phyloP scores from a whole-genome alignment of 2,329 filamentous ascomycete genomes.

The Aspergillus brunneoviolaceus region DNA sequence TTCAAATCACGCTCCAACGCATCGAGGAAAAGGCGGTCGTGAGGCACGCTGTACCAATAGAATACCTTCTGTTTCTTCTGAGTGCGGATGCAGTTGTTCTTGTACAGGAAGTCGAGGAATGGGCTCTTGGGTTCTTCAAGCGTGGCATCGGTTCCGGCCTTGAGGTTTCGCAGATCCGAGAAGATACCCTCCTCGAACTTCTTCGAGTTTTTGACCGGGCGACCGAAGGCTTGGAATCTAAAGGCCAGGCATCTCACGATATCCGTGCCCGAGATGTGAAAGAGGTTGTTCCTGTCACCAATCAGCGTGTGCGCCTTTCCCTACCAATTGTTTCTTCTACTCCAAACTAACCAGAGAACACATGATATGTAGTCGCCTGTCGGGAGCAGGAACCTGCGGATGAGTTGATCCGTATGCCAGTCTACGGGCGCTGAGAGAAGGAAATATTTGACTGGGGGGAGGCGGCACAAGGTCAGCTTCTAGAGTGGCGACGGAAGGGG shows the following conservation, averaged over 20 bases:
- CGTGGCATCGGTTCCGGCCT: conserved; percentile 96
- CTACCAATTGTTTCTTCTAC: conserved; percentile 10
- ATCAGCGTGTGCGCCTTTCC: conserved; percentile 15
- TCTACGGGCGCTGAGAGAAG: conserved; percentile 97
- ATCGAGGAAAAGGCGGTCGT: conserved; percentile 95
- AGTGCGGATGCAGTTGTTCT: conserved; percentile 99
- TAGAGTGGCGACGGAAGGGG: not conserved
- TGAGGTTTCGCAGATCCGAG: conserved; percentile 95
- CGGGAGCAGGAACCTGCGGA: conserved; percentile 88
- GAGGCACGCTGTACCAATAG: conserved; percentile 99
- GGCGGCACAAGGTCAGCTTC: not conserved
- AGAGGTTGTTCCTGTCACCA: conserved; percentile 80
- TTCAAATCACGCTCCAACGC: conserved; percentile 96
- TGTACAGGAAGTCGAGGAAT: conserved; percentile 98
- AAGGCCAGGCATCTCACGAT: conserved; percentile 98
- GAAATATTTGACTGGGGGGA: conserved; percentile 88
- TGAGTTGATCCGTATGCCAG: conserved; percentile 96
- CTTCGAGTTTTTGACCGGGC: conserved; percentile 98
- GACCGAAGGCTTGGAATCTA: conserved; percentile 96
- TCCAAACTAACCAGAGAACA: conserved; percentile 72
- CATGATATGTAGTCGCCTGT: conserved; percentile 99
- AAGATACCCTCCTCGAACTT: conserved; percentile 99
- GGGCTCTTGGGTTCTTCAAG: conserved; percentile 98
- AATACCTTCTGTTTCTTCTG: conserved; percentile 99
- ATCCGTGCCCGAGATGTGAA: conserved; percentile 98